Evolutionary conservation across 331 rosid genomes (phyloP), one percentile per base, ranked within the genome.

Genomic region (Ulmus americana): DNA sequence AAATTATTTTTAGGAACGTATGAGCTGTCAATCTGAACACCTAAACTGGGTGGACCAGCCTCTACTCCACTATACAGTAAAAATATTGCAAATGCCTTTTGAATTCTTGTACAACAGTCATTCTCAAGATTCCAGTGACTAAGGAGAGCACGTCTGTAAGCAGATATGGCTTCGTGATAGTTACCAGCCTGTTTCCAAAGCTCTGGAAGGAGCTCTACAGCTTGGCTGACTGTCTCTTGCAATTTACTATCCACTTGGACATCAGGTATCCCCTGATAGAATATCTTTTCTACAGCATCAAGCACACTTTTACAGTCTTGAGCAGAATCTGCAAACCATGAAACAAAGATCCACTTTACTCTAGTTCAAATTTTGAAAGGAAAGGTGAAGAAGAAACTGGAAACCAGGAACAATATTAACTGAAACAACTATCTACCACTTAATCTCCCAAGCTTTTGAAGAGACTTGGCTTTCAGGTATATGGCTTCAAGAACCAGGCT

Each of bases 191-290:
- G 87, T 70, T 88, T 87, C 95, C 95, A 94, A 45, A 94, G 97
- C 74, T 85, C 97, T 11, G 99, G 97, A 79, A 90, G 96, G 73
- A 94, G 90, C 89, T 94, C 99, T 49, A 94, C 99, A 66, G 97
- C 95, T 62, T 88, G 88, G 72, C 83, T 87, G 48, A 94, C 90
- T 58, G 85, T 90, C 68, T 87, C 99, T 83, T 85, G 95, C 88
- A 94, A 75, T 76, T 81, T 94, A 70, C 58, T 67, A 61, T 94
- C 99, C 71, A 87, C 96, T 84, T 90, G 97, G 47, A 75, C 82
- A 76, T 87, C 90, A 18, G 83, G 82, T 63, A 85, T 87, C 35
- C 97, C 97, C 74, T 70, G 86, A 58, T 76, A 71, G 82, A 90
- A 90, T 82, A 90, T 84, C 85, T 84, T 94, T 77, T 94, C 99